Base-by-base conservation (phyloP, 2,329 filamentous ascomycete genomes). In the Talaromyces sp. region DNA sequence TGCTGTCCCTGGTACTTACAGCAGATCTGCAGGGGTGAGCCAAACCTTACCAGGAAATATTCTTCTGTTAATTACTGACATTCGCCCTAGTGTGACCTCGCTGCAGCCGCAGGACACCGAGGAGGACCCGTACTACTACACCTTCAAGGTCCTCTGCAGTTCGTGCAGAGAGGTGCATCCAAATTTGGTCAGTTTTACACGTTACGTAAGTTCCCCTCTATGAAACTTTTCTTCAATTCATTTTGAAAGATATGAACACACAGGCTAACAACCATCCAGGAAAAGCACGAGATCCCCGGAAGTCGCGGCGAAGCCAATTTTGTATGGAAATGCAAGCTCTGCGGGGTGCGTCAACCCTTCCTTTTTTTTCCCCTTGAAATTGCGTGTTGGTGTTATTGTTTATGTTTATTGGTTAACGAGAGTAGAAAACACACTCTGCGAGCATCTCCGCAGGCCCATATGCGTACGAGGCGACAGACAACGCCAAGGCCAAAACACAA, bases 281-380 rank as follows among this genome's bases (percentile, higher is more conserved):
- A 98, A 73, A 84, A 82, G 70, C 93, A 96, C 72, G 92, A 97
- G 65, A 87, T 97, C 75, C 95, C 91, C 65, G 93, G 93, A 38
- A 97, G 93, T 75, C 86, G 91, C 70, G 95, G 95, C 65, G 93
- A 98, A 76, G 95, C 95, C 63, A 98, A 98, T 77, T 99, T 99
- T 76, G 95, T 99, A n/a, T 99, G 95, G 93, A 93, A 87, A 75
- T 99, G 95, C 84, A 96, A 96, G 78, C 93, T 95, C 73, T 99
- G 95, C 87, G 96, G 95, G 85, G 92, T 95, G 67, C 31, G 78
- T 73, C 11, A 17, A n/a, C 31, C 49, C 3, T 5, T 29, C n/a
- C n/a, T 14, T 8, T 6, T 2, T 29, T 14, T 8, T 19, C 14
- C 6, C 10, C 14, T 53, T 24, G 8, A 4, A 2, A 56, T 21